Evolutionary conservation across 2,329 filamentous ascomycete genomes (phyloP).

Genomic region (Cryphonectria carpinicola): DNA sequence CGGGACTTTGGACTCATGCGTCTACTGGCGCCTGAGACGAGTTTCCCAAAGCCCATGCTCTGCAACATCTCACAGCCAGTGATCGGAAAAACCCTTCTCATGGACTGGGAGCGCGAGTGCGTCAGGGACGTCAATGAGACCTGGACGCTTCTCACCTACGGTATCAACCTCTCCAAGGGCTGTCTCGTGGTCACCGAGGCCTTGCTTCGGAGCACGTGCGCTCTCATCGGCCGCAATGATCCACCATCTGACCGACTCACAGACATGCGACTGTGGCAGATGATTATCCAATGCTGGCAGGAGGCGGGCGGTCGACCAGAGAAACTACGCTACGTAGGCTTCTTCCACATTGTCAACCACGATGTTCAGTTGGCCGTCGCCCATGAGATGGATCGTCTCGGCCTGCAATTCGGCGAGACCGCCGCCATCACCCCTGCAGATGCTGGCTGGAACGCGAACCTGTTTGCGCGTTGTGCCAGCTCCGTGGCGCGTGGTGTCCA

Average conservation of each 20-base stretch:
- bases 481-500: not conserved
- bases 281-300: not conserved
- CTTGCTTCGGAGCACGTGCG: not conserved
- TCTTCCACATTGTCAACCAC: slow-evolving; percentile 2
- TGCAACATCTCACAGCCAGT: not conserved
- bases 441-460: not conserved
- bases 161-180: not conserved
- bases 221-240: no score
- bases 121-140: not conserved
- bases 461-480: slow-evolving; percentile 4
- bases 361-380: not conserved
- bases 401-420: not conserved
- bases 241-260: not conserved
- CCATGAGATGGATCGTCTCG: not conserved
- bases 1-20: not conserved
- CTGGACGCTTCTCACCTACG: not conserved
- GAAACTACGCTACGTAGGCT: not conserved
- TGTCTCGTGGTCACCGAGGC: not conserved
- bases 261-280: slow-evolving; percentile 9
- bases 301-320: not conserved
- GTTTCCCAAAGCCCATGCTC: not conserved
- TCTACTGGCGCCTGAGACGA: not conserved
- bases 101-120: not conserved
- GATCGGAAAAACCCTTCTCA: not conserved
- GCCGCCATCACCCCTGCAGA: not conserved